phyloP scores from a whole-genome alignment of 768 basidiomycete species.

The Lentinus brumalis region DNA sequence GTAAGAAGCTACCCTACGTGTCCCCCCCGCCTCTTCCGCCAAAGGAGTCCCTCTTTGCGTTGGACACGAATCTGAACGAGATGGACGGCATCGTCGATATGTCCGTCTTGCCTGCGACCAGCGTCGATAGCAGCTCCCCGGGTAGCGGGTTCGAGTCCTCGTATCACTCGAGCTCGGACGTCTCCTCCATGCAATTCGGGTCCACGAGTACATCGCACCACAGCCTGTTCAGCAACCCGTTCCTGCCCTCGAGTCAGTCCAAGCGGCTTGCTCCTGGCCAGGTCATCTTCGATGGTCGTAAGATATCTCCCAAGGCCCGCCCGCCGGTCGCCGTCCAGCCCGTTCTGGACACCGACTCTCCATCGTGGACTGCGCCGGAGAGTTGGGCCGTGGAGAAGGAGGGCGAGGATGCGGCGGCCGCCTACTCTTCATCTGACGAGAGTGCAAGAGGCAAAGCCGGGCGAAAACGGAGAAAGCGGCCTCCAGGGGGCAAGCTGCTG shows the following conservation, averaged over 20 bases:
- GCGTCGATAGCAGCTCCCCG: constrained; percentile 40
- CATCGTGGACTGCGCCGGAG: constrained; percentile 68
- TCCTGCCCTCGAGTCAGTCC: constrained; percentile 28
- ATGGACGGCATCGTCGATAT: constrained; percentile 85
- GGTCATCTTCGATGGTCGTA: constrained; percentile 35
- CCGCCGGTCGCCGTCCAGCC: constrained; percentile 11
- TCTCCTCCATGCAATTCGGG: constrained; percentile 29
- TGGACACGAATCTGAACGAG: constrained; percentile 69
- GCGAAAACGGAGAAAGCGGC: constrained; percentile 24
- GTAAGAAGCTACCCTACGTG: constrained; percentile 31
- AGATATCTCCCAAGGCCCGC: constrained; percentile 55
- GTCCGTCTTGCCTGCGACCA: constrained; percentile 24
- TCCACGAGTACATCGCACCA: constrained; percentile 35
- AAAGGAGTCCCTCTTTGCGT: constrained; percentile 41
- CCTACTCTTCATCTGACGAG: constrained; percentile 48
- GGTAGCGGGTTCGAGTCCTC: constrained; percentile 44
- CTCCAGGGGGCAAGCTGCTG: constrained; percentile 14
- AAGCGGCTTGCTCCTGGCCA: constrained; percentile 24
- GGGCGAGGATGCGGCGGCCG: constrained; percentile 40
- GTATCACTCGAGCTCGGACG: constrained; percentile 34
- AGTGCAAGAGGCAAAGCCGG: constrained; percentile 21
- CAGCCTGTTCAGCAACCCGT: constrained; percentile 42
- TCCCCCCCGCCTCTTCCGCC: constrained; percentile 37
- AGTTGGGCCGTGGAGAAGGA: constrained; percentile 72
- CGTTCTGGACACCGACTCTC: constrained; percentile 20